A percentile compares a stretch with the other conserved stretches of the same genome.
These are phyloP conservation scores for Fomitopsis palustris DNA, from an alignment of 1,284 basidiomycete species.

Conservation along the genomic window DNA sequence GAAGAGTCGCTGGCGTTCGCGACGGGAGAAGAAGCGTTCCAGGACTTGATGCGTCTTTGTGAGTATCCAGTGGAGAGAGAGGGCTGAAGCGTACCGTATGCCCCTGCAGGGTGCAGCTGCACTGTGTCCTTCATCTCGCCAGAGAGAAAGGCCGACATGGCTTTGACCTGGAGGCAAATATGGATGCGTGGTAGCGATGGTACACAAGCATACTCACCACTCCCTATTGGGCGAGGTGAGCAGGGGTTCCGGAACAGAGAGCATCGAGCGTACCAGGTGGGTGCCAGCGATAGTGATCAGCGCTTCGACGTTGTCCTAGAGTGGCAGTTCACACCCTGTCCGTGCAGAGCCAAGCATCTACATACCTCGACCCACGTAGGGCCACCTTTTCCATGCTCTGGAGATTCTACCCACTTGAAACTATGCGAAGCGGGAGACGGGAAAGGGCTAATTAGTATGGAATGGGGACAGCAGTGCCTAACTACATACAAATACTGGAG, in stretches of 20 bases:
- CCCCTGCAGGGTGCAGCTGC: conserved; percentile 83
- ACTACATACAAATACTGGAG: conserved; percentile 63
- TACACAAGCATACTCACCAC: conserved; percentile 47
- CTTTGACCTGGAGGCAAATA: conserved; percentile 63
- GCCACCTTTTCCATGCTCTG: conserved; percentile 82
- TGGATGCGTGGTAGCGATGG: not conserved
- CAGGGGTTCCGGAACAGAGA: conserved; percentile 3
- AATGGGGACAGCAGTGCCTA: not conserved
- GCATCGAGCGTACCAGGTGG: conserved; percentile 56
- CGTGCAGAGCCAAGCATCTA: not conserved
- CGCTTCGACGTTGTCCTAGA: conserved; percentile 74
- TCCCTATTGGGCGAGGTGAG: conserved; percentile 35
- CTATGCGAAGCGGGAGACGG: conserved; percentile 34
- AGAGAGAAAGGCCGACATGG: conserved; percentile 93
- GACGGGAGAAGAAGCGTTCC: conserved; percentile 86
- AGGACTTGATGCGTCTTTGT: conserved; percentile 44
- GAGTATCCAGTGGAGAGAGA: not conserved
- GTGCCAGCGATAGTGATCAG: conserved; percentile 88
- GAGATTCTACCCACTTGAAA: conserved; percentile 96
- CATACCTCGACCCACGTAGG: conserved; percentile 86
- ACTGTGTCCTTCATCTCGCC: conserved; percentile 97
- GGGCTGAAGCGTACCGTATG: conserved; percentile 53
- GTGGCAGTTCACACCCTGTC: not conserved
- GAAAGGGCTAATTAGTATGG: not conserved
- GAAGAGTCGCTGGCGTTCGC: conserved; percentile 90